Conservation (phyloP, 768 basidiomycete genomes). For the Coprinopsis marcescibilis region DNA sequence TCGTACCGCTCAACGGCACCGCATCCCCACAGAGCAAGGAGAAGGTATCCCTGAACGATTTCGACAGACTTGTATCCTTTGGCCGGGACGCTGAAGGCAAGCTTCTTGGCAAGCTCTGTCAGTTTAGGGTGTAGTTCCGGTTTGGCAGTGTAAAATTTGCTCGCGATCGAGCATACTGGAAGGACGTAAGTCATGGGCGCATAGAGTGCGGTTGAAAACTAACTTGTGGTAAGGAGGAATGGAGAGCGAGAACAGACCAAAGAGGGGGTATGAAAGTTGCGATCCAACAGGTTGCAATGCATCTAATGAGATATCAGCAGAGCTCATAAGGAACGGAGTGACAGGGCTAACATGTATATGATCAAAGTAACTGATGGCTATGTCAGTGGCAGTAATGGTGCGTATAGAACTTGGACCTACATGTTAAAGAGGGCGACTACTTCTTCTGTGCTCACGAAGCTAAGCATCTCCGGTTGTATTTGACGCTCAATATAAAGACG, state of each 20-base stretch:
- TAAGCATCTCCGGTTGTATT: slow-evolving; percentile 90
- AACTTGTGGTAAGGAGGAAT: slow-evolving; percentile 90
- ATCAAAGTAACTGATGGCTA: slow-evolving; percentile 57
- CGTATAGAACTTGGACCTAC: slow-evolving; percentile 35
- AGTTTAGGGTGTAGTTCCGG: slow-evolving; percentile 78
- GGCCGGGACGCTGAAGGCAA: slow-evolving; percentile 84
- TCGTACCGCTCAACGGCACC: slow-evolving; percentile 96
- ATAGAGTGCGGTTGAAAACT: slow-evolving; percentile 21
- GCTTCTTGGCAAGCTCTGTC: slow-evolving; percentile 76
- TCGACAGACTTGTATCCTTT: slow-evolving; percentile 90
- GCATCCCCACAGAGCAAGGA: slow-evolving; percentile 86
- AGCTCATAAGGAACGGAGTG: slow-evolving; percentile 10
- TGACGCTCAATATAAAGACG: slow-evolving; percentile 83
- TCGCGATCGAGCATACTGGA: slow-evolving; percentile 90
- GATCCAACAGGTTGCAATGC: slow-evolving; percentile 78
- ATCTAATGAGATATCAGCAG: slow-evolving; percentile 35
- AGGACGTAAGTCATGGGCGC: neutral
- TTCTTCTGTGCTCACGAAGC: slow-evolving; percentile 81
- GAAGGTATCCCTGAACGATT: slow-evolving; percentile 91
- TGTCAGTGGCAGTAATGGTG: slow-evolving; percentile 8
- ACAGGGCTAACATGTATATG: slow-evolving; percentile 59
- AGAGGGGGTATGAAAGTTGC: slow-evolving; percentile 88
- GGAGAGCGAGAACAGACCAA: slow-evolving; percentile 93
- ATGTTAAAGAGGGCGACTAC: slow-evolving; percentile 90
- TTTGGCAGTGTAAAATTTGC: slow-evolving; percentile 79